Evolutionary conservation across 106 monocot species (phyloP), one percentile per base, ranked within the genome.

Genomic region (Hemerocallis citrina): DNA sequence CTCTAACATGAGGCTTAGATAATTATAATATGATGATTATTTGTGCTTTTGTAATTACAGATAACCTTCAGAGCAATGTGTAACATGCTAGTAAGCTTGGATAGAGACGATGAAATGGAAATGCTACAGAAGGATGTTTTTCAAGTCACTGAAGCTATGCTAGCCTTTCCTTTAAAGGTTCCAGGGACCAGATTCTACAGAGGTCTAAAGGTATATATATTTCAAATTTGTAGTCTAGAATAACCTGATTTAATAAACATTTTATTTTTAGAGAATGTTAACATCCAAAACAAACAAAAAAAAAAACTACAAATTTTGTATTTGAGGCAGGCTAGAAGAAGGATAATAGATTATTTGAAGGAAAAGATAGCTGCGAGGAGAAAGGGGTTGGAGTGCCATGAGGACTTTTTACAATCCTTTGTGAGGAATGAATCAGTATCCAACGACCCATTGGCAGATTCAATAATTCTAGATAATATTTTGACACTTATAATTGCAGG

Each of bases 401-500:
- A 71, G 14, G 91, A 91, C 62, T 72, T 86, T 48, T 67, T 91
- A 37, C 82, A 86, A 20, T 45, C 55, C 21, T 58, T 91, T 42
- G 8, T 19, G 28, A 85, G 62, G 14, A 55, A 73, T 52, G 52
- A 67, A 22, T 40, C 57, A 0, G 33, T 40, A 9, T 9, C 25
- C 47, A 55, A 51, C 6, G 72, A 74, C 5, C 42, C 64, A 24
- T 38, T 79, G 19, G 64, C 72, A 6, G 83, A 91, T 55, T 57
- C 50, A 10, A 74, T 79, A 40, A 83, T 92, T 55, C 31, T 69
- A 54, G 91, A 92, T 64, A 92, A 92, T 54, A 77, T 92, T 16
- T 61, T 92, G 52, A 83, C 91, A 50, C 64, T 92, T 15, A 92
- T 92, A 50, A 83, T 92, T 75, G 91, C 86, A 55, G 90, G 90